Percentiles rank a stretch among this genome's conserved stretches.
These are phyloP conservation scores for Pugionium dolabratum DNA, from an alignment of 345 rosid species.

Conservation along the genomic window DNA sequence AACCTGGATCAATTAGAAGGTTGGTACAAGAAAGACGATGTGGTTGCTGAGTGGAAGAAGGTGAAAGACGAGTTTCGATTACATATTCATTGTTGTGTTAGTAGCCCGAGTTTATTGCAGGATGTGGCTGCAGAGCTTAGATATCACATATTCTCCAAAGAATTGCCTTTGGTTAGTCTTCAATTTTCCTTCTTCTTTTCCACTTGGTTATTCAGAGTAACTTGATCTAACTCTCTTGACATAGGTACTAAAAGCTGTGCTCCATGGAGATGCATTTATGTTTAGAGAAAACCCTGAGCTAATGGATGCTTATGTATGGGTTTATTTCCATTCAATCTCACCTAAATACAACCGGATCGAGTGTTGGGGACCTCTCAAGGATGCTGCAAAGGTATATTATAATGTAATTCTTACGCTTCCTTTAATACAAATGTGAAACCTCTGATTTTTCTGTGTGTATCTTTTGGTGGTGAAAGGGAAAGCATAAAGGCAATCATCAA, in stretches of 20 bases:
- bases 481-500: conserved; percentile 46
- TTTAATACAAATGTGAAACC: conserved; percentile 7
- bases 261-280: conserved; percentile 75
- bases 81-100: conserved; percentile 78
- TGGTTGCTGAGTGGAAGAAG: conserved; percentile 92
- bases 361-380: conserved; percentile 83
- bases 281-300: conserved; percentile 72
- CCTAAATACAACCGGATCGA: conserved; percentile 69
- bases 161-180: conserved; percentile 75
- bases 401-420: neutral
- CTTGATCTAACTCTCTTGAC: conserved; percentile 3
- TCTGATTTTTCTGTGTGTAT: neutral
- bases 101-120: conserved; percentile 63
- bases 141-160: conserved; percentile 92
- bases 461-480: conserved; percentile 49
- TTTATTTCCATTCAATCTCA: conserved; percentile 81
- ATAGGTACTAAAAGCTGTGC: conserved; percentile 78
- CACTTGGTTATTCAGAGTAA: neutral
- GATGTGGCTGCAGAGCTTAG: conserved; percentile 87
- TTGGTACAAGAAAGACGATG: conserved; percentile 87
- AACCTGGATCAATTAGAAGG: conserved; percentile 83
- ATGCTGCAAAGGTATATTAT: conserved; percentile 62
- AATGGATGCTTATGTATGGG: conserved; percentile 67
- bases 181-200: neutral
- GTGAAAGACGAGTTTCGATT: conserved; percentile 59